A percentile compares a stretch with the other conserved stretches of the same genome.
Conservation (phyloP, 129 eudicot species). For the Pseudognaphalium luteoalbum region DNA sequence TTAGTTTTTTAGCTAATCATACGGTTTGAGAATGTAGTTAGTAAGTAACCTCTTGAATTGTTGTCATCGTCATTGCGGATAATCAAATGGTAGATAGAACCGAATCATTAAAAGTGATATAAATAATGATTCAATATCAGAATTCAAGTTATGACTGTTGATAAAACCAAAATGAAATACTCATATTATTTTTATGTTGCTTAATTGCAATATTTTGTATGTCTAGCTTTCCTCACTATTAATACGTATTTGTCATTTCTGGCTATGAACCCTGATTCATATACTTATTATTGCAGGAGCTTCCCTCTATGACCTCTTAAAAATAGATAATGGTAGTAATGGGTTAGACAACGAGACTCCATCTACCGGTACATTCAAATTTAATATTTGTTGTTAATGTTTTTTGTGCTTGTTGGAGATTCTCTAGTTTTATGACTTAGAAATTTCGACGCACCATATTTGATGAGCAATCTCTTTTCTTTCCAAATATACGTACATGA, state of each 20-base stretch:
- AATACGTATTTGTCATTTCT: background rate
- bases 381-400: background rate
- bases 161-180: background rate
- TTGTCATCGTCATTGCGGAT: background rate
- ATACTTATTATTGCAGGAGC: slow-evolving; percentile 34
- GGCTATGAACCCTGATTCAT: slow-evolving; percentile 14
- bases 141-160: slow-evolving; percentile 10
- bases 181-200: background rate
- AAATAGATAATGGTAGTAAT: slow-evolving; percentile 21
- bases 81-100: background rate
- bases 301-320: slow-evolving; percentile 50
- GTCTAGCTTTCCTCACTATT: slow-evolving; percentile 3
- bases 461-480: background rate
- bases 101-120: no score
- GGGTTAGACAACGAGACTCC: slow-evolving; percentile 22
- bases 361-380: slow-evolving; percentile 26
- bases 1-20: background rate
- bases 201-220: background rate
- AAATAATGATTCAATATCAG: background rate
- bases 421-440: background rate
- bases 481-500: background rate
- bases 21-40: background rate
- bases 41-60: background rate
- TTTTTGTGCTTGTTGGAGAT: background rate
- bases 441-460: background rate